These are phyloP conservation scores for Musa balbisiana DNA, from an alignment of 202 grass and related monocot species.

Conservation along the genomic window DNA sequence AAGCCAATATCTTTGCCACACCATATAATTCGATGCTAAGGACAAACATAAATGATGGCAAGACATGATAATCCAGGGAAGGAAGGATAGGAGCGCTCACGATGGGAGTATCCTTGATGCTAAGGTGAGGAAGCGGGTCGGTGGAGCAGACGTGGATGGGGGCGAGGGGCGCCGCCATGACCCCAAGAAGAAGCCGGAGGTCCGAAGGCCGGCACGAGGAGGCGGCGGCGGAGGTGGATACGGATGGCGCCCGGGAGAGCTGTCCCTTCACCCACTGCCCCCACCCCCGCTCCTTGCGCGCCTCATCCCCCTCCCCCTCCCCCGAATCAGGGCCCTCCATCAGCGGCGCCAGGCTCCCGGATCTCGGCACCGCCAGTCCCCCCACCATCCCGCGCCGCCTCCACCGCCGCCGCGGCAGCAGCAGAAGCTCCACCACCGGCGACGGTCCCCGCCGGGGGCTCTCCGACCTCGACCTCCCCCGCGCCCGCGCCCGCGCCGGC, in stretches of 20 bases:
- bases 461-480: conserved; percentile 17
- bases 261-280: conserved; percentile 21
- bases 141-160: conserved; percentile 16
- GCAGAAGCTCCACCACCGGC: conserved; percentile 8
- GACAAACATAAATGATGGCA: background rate
- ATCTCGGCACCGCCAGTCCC: conserved; percentile 11
- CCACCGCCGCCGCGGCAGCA: conserved; percentile 2
- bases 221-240: background rate
- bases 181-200: conserved; percentile 14
- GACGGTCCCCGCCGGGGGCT: background rate
- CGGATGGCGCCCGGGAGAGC: conserved; percentile 13
- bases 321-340: conserved; percentile 18
- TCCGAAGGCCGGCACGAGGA: background rate
- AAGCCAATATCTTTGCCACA: background rate
- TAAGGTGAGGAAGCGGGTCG: conserved; percentile 20
- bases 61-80: background rate
- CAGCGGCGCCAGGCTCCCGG: conserved; percentile 15
- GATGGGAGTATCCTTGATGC: conserved; percentile 20
- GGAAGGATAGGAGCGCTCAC: background rate
- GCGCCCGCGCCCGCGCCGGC: background rate
- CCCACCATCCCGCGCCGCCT: background rate
- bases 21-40: background rate
- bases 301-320: background rate
- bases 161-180: conserved; percentile 19
- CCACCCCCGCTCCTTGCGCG: conserved; percentile 7